Base-by-base conservation (phyloP, 2,329 filamentous ascomycete species). In the Cladophialophora exuberans region DNA sequence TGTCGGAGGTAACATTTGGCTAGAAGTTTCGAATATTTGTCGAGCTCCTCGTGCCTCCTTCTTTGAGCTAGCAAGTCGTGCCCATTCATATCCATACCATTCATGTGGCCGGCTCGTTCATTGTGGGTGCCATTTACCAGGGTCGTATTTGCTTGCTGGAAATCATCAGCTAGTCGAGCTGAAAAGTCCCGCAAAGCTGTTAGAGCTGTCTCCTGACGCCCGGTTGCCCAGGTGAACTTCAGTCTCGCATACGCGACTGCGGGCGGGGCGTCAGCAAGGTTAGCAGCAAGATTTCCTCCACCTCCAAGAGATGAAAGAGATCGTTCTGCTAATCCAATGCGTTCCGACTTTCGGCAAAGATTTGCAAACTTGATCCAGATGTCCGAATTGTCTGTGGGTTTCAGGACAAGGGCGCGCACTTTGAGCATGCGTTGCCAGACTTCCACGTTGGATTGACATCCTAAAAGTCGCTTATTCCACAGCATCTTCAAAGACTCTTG, bases 281-380 rank as follows among this genome's bases (percentile, higher is more conserved):
- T 49, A 38, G 60, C 54, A 7, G 59, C 46, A 17, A 54, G 47
- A 33, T 66, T 55, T 28, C 58, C 56, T 43, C 80, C 84, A 23
- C 87, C 88, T 52, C 97, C 87, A n/a, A 99, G 79, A 58, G 90
- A 90, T 69, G 94, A 92, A 49, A 99, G 77, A 9, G 92, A 95
- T 74, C 96, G 95, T 74, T 99, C 94, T 1, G 94, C 94, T 44
- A 99, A 82, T 7, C 94, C 93, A 80, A 93, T 92, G 25, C 94
- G 88, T 54, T 90, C 89, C 39, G 93, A 96, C 73, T 99, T 99
- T 66, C 95, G 89, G 73, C 95, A 99, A 4, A 99, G 83, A 66
- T 97, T 99, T 66, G 94, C 90, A 70, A 97, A 99, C 70, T 99
- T 99, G 78, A 99, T 97, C 86, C 92, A 97, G 91, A 99, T 99